Base-by-base conservation (phyloP, 352 stramenopile species). In the Pythium plurisporium region DNA sequence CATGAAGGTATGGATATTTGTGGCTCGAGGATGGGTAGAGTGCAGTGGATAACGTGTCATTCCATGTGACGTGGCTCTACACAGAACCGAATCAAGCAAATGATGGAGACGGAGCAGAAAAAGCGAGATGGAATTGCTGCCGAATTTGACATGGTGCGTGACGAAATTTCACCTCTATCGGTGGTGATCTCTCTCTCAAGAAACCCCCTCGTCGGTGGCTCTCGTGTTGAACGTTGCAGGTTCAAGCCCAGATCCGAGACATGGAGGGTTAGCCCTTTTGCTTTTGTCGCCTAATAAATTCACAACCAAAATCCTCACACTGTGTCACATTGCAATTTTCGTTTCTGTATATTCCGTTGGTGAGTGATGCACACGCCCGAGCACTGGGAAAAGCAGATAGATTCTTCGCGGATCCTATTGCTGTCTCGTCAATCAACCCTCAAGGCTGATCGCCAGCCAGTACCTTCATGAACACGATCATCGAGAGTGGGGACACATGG, bases 81-180 rank as follows among this genome's bases (percentile, higher is more conserved):
- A 8, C 56, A 91, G 80, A 87, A 87, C 62, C 78, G 78, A 8
- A 87, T 90, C 66, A 89, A 89, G 58, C 77, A 87, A 74, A 83
- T 90, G 76, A 75, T 90, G 33, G 79, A 92, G 46, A 83, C 68
- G 9, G 78, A 75, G 9, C 70, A 73, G 34, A 72, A 72, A 27
- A 76, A 89, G 50, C 76, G 78, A 37, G 66, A 67, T 25, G 68
- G 83, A 19, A 67, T 86, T 31, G 67, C 70, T 2, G 55, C 64
- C 5, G 77, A 88, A 45, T 37, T 87, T 22, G 74, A 87, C 42
- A 88, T 80, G 55, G 67, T 74, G 23, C 31, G 54, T 37, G 14
- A n/a, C 23, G 23, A n/a, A n/a, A n/a, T n/a, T n/a, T n/a, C n/a
- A n/a, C n/a, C n/a, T n/a, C n/a, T n/a, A n/a, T n/a, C n/a, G n/a